A percentile compares a stretch with the other conserved stretches of the same genome.
Evolutionary conservation across 176 grass and related monocot genomes (phyloP).

Genomic region (Eragrostis nindensis): DNA sequence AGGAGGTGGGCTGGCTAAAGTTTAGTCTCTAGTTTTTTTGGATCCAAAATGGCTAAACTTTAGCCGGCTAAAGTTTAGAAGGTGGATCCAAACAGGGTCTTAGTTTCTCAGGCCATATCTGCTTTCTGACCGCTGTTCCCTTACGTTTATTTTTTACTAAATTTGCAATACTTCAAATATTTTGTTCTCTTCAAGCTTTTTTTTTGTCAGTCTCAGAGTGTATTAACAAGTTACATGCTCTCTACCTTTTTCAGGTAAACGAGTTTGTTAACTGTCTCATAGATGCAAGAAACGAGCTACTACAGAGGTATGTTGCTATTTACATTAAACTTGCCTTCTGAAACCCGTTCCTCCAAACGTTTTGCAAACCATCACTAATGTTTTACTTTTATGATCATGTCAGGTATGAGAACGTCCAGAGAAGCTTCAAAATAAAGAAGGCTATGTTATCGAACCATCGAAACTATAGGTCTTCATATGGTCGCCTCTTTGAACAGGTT

Average conservation of each 20-base stretch:
- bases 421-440: slow-evolving; percentile 95
- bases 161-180: background rate
- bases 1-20: too few species aligned
- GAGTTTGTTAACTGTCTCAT: slow-evolving; percentile 76
- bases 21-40: too few species aligned
- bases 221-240: slow-evolving; percentile 11
- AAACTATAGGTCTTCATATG: slow-evolving; percentile 70
- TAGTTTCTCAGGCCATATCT: background rate
- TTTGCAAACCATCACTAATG: background rate
- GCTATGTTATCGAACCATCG: slow-evolving; percentile 69
- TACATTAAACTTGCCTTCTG: slow-evolving; percentile 32
- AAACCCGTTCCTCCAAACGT: slow-evolving; percentile 2
- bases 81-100: too few species aligned
- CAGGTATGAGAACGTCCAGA: slow-evolving; percentile 68
- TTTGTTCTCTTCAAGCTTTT: slow-evolving; percentile 8
- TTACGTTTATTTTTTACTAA: background rate
- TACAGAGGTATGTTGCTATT: slow-evolving; percentile 64
- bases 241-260: slow-evolving; percentile 59
- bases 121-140: background rate
- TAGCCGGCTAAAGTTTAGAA: too few species aligned
- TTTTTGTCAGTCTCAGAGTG: background rate
- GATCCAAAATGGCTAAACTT: too few species aligned
- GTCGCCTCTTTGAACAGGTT: slow-evolving; percentile 86
- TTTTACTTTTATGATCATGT: slow-evolving; percentile 7
- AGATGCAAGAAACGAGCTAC: slow-evolving; percentile 87